Base-by-base conservation (phyloP, 441 rosid species). In the Iberis amara region DNA sequence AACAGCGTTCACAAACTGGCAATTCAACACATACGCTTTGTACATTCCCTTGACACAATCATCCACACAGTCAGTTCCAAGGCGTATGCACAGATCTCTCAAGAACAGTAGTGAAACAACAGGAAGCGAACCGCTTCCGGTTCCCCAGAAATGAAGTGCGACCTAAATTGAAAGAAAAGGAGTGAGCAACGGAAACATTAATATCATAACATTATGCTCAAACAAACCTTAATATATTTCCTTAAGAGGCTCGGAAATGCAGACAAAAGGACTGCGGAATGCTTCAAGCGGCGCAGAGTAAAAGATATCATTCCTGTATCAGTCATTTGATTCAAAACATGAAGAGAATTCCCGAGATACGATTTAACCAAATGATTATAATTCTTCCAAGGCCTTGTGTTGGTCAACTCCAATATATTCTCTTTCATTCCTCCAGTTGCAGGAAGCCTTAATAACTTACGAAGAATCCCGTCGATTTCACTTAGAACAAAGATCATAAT, bases 101-200 rank as follows among this genome's bases (percentile, higher is more conserved):
- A 92, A 49, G 68, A 88, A 92, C 24, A 92, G 73, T 58, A 89
- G 77, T 27, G 96, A 79, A 26, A 88, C 89, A 68, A 86, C 81
- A 47, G 98, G 79, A 30, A 92, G 89, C 10, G 88, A 68, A 48
- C 89, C 88, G 57, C 80, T 82, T 50, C 95, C 96, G 0, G 98
- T 83, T 42, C 98, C 95, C 96, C 95, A 92, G 71, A 88, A 92
- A 72, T 91, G 98, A 74, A 92, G 88, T 37, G 74, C 78, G 39
- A 77, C 87, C 98, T 91, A 81, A 33, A 65, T 15, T 14, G n/a
- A 50, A 40, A 31, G 1, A 67, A 49, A 6, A 55, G 28, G 28
- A 30, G 13, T 56, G 6, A 62, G 57, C 66, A 48, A 27, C 28
- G 9, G 5, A 45, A 62, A 62, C 33, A 59, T 28, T 7, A 51